Evolutionary conservation across 306 rosid species (phyloP).

Genomic region (Inga laurina): DNA sequence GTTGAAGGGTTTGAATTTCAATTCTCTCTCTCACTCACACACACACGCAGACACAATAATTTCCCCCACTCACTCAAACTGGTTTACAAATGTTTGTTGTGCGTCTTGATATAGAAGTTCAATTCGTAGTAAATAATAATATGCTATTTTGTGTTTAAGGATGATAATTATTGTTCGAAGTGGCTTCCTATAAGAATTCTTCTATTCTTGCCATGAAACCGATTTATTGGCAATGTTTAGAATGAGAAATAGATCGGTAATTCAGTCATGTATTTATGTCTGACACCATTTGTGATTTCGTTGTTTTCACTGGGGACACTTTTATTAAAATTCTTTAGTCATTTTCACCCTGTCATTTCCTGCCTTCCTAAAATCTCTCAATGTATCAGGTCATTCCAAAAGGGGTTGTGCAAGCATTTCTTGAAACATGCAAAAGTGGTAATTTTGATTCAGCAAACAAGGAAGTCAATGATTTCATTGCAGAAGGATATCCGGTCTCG

Average conservation of each 20-base stretch:
- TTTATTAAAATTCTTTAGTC: background rate
- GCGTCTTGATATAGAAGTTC: conserved; percentile 1
- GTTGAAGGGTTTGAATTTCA: conserved; percentile 12
- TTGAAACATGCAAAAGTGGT: conserved; percentile 75
- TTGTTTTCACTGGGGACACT: background rate
- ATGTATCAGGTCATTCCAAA: conserved; percentile 64
- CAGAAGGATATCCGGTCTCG: conserved; percentile 94
- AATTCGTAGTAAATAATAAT: background rate
- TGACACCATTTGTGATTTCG: background rate
- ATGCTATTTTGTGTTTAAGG: conserved; percentile 16
- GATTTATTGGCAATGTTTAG: background rate
- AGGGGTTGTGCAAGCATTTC: conserved; percentile 57
- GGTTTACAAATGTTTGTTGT: background rate
- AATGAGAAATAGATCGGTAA: background rate
- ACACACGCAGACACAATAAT: too few relatives aligned
- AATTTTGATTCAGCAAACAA: conserved; percentile 89
- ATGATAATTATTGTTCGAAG: background rate
- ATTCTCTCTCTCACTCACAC: background rate
- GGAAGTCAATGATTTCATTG: conserved; percentile 82
- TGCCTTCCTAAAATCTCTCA: conserved; percentile 24
- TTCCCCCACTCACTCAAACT: background rate
- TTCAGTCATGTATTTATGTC: background rate
- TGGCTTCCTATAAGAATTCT: background rate
- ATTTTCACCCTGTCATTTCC: conserved; percentile 1
- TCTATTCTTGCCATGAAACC: conserved; percentile 11